phyloP scores from a whole-genome alignment of 768 basidiomycete genomes.

The Mycena maculata region DNA sequence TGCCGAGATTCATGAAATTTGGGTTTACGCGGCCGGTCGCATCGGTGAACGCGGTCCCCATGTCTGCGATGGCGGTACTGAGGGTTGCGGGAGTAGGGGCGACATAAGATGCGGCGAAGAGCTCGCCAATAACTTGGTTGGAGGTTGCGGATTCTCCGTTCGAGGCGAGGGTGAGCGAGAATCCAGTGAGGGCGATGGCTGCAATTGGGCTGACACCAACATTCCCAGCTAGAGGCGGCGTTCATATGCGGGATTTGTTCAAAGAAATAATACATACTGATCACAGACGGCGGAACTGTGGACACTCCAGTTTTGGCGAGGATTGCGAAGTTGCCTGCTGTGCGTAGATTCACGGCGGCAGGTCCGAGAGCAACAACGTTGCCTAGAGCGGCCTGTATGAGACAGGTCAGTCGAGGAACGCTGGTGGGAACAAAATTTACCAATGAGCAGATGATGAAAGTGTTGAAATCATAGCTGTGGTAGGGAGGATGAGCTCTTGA shows the following conservation, averaged over 20 bases:
- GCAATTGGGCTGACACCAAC: conserved; percentile 39
- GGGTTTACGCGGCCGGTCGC: background rate
- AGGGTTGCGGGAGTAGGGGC: background rate
- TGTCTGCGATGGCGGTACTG: background rate
- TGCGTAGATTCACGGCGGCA: conserved; percentile 11
- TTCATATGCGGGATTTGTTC: too few relatives aligned
- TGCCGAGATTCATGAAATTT: conserved; percentile 5
- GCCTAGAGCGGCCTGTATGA: background rate
- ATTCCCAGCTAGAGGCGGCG: conserved; percentile 24
- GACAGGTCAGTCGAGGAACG: background rate
- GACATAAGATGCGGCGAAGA: background rate
- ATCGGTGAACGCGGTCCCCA: background rate
- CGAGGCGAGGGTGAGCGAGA: conserved; percentile 33
- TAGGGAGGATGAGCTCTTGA: background rate
- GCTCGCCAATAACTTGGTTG: background rate
- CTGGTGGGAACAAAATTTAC: background rate
- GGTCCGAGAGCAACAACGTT: conserved; percentile 3
- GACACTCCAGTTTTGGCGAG: conserved; percentile 18
- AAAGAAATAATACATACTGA: background rate
- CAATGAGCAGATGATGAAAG: background rate
- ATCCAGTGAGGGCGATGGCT: conserved; percentile 37
- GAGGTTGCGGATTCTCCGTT: conserved; percentile 28
- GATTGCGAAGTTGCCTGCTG: conserved; percentile 19
- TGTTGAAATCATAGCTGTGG: background rate
- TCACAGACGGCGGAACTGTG: background rate